These are phyloP conservation scores for Musa troglodytarum DNA, from an alignment of 176 grass and related monocot genomes.

Conservation along the genomic window DNA sequence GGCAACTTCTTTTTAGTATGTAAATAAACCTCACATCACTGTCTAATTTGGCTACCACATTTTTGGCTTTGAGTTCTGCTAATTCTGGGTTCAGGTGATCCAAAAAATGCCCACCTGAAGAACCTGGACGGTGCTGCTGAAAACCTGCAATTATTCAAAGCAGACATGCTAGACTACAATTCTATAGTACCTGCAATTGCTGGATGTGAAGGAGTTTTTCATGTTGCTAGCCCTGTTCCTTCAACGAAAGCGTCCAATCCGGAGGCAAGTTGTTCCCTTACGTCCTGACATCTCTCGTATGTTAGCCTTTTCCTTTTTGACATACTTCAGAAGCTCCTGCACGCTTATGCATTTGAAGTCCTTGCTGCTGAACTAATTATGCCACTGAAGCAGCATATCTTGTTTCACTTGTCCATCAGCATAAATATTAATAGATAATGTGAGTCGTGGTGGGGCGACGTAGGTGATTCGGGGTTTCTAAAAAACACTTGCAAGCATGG, in stretches of 20 bases:
- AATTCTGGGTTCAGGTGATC: slow-evolving; percentile 23
- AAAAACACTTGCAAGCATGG: background rate
- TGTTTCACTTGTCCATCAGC: background rate
- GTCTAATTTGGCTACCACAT: background rate
- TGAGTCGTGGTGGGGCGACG: too few species aligned
- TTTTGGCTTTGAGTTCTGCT: background rate
- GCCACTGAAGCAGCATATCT: background rate
- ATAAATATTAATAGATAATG: too few species aligned
- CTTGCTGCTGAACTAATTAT: background rate
- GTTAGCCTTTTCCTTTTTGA: background rate
- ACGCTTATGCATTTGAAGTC: background rate
- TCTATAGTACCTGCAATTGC: slow-evolving; percentile 13
- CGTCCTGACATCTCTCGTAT: background rate
- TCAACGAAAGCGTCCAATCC: background rate
- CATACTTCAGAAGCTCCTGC: background rate
- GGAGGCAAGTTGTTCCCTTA: slow-evolving; percentile 20
- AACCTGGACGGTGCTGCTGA: slow-evolving; percentile 19
- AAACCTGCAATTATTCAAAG: slow-evolving; percentile 37
- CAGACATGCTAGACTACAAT: slow-evolving; percentile 33
- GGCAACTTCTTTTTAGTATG: background rate
- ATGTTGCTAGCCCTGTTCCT: slow-evolving; percentile 45
- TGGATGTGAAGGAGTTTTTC: slow-evolving; percentile 42
- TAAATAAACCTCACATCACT: background rate
- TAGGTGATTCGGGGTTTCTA: too few species aligned
- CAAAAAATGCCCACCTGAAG: slow-evolving; percentile 33